Base-by-base conservation (phyloP, 768 basidiomycete genomes). In the Boletus coccyginus region DNA sequence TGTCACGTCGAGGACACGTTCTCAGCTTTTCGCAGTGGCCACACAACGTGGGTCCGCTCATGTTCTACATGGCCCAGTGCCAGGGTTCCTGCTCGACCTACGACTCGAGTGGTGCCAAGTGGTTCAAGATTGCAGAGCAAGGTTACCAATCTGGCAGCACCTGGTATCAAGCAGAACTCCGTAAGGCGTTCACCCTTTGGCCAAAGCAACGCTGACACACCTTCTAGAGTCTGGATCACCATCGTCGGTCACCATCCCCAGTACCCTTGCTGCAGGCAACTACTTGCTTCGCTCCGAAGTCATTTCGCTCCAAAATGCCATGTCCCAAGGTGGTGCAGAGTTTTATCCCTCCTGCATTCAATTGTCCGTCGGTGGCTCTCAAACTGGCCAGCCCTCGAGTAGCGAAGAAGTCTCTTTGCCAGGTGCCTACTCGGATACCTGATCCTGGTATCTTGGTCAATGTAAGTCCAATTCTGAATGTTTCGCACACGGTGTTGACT, bases 251-350 rank as follows among this genome's bases (percentile, higher is more conserved):
- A 74, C 68, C 0, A 67, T 86, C 27, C 85, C 84, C 1, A 50
- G 57, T 12, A 78, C 74, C 42, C 71, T 92, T 46, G 80, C 82
- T 1, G 65, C 87, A 0, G 90, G 89, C 7, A 80, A 86, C 61
- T 92, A 92, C 67, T 70, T 92, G 47, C 67, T 91, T 62, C 87
- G 90, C 3, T 82, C 89, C 69, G 90, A 91, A 39, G 78, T 92
- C 69, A 85, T 92, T 63, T 77, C 85, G 8, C 82, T 92, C n/a
- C 90, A 92, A 60, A 74, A 81, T 39, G 89, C 78, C 17, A 72
- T 66, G 39, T 52, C 66, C 13, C 2, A 53, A 17, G 83, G 85
- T 10, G 87, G 87, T 29, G 89, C 86, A 3, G 71, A 71, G 51
- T 71, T 71, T 47, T 71, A 71, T 40, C 61, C 66, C 2, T 41